Percentiles rank a stretch among this genome's conserved stretches.
phyloP scores from a whole-genome alignment of 768 basidiomycete genomes.

The Tulasnella sp. region DNA sequence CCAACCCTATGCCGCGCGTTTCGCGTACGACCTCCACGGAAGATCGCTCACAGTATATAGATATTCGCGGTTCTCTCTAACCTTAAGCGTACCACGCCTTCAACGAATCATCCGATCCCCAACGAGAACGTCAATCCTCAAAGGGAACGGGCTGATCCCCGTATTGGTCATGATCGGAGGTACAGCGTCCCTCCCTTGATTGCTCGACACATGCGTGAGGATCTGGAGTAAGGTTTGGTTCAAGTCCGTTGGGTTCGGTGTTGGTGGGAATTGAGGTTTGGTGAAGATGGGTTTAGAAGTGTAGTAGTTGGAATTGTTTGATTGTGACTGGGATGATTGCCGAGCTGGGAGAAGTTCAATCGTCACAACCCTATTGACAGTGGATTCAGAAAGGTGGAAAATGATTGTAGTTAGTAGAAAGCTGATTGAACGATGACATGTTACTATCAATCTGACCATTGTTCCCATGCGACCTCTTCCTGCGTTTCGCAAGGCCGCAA shows the following conservation, averaged over 20 bases:
- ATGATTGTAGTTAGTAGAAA: neutral
- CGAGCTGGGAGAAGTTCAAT: conserved; percentile 46
- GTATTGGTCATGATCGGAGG: conserved; percentile 66
- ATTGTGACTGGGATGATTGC: neutral
- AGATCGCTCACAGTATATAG: too few relatives aligned
- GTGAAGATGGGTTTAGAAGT: conserved; percentile 8
- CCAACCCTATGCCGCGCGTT: too few relatives aligned
- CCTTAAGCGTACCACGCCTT: too few relatives aligned
- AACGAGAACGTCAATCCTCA: conserved; percentile 56
- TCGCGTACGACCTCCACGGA: too few relatives aligned
- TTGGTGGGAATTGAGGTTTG: conserved; percentile 4
- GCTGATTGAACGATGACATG: too few relatives aligned
- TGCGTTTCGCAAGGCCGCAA: conserved; percentile 24
- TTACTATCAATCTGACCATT: too few relatives aligned
- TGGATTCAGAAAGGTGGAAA: neutral
- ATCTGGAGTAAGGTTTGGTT: conserved; percentile 31
- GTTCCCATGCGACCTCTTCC: conserved; percentile 81
- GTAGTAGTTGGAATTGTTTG: neutral
- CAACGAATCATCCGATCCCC: conserved; percentile 31
- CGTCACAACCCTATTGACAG: conserved; percentile 53
- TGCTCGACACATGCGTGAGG: conserved; percentile 69
- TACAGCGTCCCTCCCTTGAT: conserved; percentile 60
- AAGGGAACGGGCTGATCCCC: conserved; percentile 57
- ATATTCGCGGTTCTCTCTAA: neutral
- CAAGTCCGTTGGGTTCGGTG: conserved; percentile 21